A percentile compares a stretch with the other conserved stretches of the same genome.
Evolutionary conservation across 352 stramenopile genomes (phyloP).

Genomic region (Salisapilia sapeloensis): DNA sequence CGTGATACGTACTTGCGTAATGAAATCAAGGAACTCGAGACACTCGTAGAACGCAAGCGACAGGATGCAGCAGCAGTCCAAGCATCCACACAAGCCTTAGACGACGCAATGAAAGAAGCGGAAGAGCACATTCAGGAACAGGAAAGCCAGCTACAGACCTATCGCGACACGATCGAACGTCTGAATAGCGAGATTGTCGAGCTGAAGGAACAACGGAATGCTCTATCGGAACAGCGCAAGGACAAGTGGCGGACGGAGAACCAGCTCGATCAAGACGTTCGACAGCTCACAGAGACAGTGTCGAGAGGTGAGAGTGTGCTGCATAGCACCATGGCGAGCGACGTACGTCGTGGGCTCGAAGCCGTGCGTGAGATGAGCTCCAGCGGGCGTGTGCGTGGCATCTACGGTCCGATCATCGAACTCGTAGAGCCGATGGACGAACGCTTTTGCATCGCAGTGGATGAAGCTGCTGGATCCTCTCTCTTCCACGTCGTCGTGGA

Average conservation of each 20-base stretch:
- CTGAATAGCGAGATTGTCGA: slow-evolving; percentile 30
- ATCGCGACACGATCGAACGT: slow-evolving; percentile 30
- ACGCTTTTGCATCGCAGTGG: slow-evolving; percentile 88
- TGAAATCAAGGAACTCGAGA: slow-evolving; percentile 54
- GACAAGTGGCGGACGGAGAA: slow-evolving; percentile 71
- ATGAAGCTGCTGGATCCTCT: slow-evolving; percentile 89
- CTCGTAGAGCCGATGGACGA: slow-evolving; percentile 82
- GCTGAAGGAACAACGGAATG: slow-evolving; percentile 71
- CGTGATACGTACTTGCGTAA: slow-evolving; percentile 75
- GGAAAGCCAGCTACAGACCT: slow-evolving; percentile 23
- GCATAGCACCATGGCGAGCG: slow-evolving; percentile 72
- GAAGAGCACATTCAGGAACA: slow-evolving; percentile 27
- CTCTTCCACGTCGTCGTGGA: slow-evolving; percentile 99
- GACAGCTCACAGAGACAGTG: slow-evolving; percentile 52
- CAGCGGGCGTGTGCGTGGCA: slow-evolving; percentile 41
- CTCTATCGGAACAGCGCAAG: slow-evolving; percentile 61
- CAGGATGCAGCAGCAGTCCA: slow-evolving; percentile 21
- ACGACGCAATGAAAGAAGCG: slow-evolving; percentile 16
- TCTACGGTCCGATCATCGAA: slow-evolving; percentile 94
- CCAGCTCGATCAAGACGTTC: slow-evolving; percentile 54
- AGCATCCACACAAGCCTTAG: slow-evolving; percentile 21
- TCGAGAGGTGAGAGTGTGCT: slow-evolving; percentile 56
- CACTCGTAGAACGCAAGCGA: slow-evolving; percentile 36
- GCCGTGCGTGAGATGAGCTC: slow-evolving; percentile 80
- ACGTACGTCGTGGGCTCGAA: slow-evolving; percentile 69